phyloP scores from a whole-genome alignment of 352 stramenopile genomes.

The Hyphochytrium catenoides region DNA sequence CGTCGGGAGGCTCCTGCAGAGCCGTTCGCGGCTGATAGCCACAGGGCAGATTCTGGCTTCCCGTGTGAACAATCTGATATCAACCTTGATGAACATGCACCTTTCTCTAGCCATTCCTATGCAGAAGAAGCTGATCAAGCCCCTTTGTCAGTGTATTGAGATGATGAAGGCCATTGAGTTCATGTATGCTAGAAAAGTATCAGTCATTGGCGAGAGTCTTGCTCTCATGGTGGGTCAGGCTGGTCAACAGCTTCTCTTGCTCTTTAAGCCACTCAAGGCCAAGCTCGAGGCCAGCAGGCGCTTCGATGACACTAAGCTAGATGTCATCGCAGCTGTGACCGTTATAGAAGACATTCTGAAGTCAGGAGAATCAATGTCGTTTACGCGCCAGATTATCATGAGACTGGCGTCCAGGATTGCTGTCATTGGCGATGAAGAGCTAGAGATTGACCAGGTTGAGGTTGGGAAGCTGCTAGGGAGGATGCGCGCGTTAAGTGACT shows the following conservation, averaged over 20 bases:
- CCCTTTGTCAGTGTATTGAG: conserved; percentile 62
- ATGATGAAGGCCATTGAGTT: conserved; percentile 76
- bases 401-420: neutral
- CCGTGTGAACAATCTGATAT: conserved; percentile 65
- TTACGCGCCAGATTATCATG: conserved; percentile 53
- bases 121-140: conserved; percentile 52
- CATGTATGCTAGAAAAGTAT: conserved; percentile 66
- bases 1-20: conserved; percentile 27
- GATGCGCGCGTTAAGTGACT: conserved; percentile 54
- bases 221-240: conserved; percentile 27
- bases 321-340: conserved; percentile 47
- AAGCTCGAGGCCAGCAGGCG: conserved; percentile 53
- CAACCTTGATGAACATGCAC: conserved; percentile 61
- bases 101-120: conserved; percentile 56
- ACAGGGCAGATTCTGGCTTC: conserved; percentile 67
- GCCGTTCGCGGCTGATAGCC: conserved; percentile 27
- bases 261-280: conserved; percentile 50
- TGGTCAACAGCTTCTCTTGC: conserved; percentile 6
- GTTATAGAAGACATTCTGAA: conserved; percentile 59
- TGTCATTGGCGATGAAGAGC: conserved; percentile 14
- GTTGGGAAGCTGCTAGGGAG: conserved; percentile 60
- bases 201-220: conserved; percentile 37
- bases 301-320: conserved; percentile 60
- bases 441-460: conserved; percentile 25
- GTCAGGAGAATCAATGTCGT: conserved; percentile 27